Percentiles rank a stretch among this genome's conserved stretches.
Conservation (phyloP, 2,329 filamentous ascomycete species). For the Sporothrix pseudoabietina region DNA sequence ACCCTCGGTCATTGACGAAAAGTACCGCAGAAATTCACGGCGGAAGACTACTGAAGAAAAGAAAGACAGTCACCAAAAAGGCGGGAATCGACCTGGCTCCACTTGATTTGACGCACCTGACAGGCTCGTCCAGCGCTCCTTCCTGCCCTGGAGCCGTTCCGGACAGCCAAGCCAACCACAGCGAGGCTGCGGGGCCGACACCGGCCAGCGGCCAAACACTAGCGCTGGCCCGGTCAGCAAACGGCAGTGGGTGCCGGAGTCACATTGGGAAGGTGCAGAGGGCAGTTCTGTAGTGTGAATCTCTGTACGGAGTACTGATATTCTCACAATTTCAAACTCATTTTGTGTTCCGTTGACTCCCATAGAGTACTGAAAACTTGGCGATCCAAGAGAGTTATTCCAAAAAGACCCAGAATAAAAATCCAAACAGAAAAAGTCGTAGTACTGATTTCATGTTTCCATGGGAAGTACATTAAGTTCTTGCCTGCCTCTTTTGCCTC, state of each 20-base stretch:
- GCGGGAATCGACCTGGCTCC: not conserved
- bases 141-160: constrained; percentile 23
- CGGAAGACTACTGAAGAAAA: not conserved
- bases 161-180: constrained; percentile 24
- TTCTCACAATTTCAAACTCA: not conserved
- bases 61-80: not conserved
- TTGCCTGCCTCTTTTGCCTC: not conserved
- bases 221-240: constrained; percentile 5
- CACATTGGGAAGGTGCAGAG: constrained; percentile 20
- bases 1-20: not conserved
- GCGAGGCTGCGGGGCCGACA: constrained; percentile 23
- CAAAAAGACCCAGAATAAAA: not conserved
- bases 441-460: not conserved
- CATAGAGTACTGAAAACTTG: not conserved
- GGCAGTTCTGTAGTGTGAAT: not conserved
- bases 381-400: too few relatives aligned
- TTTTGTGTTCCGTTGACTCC: not conserved
- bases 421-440: not conserved
- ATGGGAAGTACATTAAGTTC: not conserved
- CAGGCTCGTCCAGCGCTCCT: not conserved
- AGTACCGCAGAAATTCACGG: not conserved
- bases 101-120: not conserved
- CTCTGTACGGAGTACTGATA: not conserved
- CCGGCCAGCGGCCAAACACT: constrained; percentile 19
- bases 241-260: constrained; percentile 20